Evolutionary conservation across 2,329 filamentous ascomycete genomes (phyloP).

Genomic region (Penicillium palitans): DNA sequence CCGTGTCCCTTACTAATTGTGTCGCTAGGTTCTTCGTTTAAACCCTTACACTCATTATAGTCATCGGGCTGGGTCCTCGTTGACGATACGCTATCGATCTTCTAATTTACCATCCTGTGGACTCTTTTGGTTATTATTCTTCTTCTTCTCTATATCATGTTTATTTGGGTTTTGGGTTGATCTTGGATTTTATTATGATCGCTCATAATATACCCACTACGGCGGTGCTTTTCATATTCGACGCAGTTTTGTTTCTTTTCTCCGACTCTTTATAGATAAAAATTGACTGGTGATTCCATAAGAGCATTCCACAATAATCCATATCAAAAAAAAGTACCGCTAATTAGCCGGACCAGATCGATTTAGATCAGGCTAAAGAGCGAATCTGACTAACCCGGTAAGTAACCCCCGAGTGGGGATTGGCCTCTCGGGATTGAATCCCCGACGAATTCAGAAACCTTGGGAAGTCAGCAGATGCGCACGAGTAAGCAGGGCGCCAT

Average conservation of each 20-base stretch:
- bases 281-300: neutral
- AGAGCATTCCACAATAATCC: no score
- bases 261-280: neutral
- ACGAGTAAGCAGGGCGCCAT: neutral
- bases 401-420: neutral
- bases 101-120: neutral
- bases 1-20: neutral
- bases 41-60: neutral
- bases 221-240: neutral
- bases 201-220: constrained; percentile 8
- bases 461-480: neutral
- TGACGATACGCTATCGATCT: neutral
- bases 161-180: neutral
- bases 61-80: neutral
- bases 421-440: neutral
- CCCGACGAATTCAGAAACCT: neutral
- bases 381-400: constrained; percentile 1
- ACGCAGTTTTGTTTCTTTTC: neutral
- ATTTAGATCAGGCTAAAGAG: neutral
- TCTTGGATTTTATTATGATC: constrained; percentile 4
- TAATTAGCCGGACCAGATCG: neutral
- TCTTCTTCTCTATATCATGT: constrained; percentile 3
- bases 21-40: constrained; percentile 9
- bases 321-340: neutral
- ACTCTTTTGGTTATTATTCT: neutral